A percentile compares a stretch with the other conserved stretches of the same genome.
Evolutionary conservation across 2,329 filamentous ascomycete genomes (phyloP).

Genomic region (Blastomyces parvus): DNA sequence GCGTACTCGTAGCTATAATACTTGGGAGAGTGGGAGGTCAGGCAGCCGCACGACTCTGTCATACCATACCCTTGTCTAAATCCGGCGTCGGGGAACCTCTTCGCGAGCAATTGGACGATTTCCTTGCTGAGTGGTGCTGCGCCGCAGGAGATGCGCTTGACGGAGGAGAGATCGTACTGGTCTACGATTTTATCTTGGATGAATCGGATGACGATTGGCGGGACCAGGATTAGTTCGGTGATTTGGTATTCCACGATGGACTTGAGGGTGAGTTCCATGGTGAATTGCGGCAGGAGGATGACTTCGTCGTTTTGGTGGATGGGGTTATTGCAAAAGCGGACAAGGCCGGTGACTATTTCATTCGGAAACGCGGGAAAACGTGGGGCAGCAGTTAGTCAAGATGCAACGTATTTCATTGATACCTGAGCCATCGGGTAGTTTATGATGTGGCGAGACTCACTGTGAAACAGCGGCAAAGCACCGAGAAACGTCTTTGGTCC

Average conservation of each 20-base stretch:
- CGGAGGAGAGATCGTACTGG: constrained; percentile 41
- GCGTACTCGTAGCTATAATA: constrained; percentile 40
- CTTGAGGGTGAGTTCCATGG: constrained; percentile 49
- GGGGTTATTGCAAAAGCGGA: constrained; percentile 46
- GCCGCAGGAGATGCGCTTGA: constrained; percentile 48
- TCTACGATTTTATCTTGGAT: constrained; percentile 39
- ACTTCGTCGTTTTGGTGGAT: constrained; percentile 59
- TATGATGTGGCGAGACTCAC: constrained; percentile 5
- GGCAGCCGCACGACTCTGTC: constrained; percentile 31
- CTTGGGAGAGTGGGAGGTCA: constrained; percentile 49
- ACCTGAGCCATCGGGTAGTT: not conserved
- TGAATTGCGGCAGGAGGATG: constrained; percentile 55
- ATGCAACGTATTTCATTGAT: not conserved
- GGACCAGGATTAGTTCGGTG: constrained; percentile 49
- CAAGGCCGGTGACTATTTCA: constrained; percentile 45
- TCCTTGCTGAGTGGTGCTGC: constrained; percentile 44
- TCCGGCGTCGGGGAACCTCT: constrained; percentile 47
- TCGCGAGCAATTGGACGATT: constrained; percentile 31
- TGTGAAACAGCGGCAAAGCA: constrained; percentile 54
- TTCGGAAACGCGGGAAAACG: too few relatives aligned
- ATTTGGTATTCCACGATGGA: constrained; percentile 46
- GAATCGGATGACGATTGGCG: constrained; percentile 51
- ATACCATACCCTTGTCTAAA: constrained; percentile 54
- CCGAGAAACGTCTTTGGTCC: constrained; percentile 46
- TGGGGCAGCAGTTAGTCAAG: not conserved